phyloP scores from a whole-genome alignment of 257 asterid genomes.

The Petunia axillaris region DNA sequence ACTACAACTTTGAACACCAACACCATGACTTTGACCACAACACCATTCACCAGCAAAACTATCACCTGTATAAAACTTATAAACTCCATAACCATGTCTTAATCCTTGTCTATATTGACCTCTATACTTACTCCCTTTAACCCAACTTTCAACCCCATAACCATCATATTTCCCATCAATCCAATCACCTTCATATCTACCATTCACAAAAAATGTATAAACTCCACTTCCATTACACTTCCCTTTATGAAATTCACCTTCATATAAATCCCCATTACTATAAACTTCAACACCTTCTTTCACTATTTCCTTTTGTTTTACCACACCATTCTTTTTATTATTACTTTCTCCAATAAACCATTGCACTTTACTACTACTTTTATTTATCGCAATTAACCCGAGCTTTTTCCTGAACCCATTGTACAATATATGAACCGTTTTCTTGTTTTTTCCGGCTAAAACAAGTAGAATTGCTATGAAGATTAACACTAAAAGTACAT shows the following conservation, averaged over 20 bases:
- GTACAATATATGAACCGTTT: slow-evolving; percentile 40
- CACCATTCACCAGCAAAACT: slow-evolving; percentile 84
- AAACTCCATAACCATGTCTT: slow-evolving; percentile 84
- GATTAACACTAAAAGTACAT: slow-evolving; percentile 57
- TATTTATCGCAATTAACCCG: slow-evolving; percentile 42
- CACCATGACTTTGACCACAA: slow-evolving; percentile 87
- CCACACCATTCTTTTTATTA: background rate
- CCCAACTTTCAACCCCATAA: slow-evolving; percentile 89
- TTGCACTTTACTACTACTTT: slow-evolving; percentile 59
- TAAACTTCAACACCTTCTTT: slow-evolving; percentile 83
- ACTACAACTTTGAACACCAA: slow-evolving; percentile 81
- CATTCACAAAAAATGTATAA: slow-evolving; percentile 65
- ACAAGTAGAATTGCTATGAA: slow-evolving; percentile 65
- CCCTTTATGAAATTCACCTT: slow-evolving; percentile 91
- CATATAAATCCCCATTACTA: slow-evolving; percentile 86
- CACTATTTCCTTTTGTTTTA: slow-evolving; percentile 49
- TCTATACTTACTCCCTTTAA: slow-evolving; percentile 76
- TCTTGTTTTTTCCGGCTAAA: slow-evolving; percentile 53
- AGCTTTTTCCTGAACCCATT: slow-evolving; percentile 43
- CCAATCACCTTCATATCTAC: slow-evolving; percentile 96
- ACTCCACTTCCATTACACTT: slow-evolving; percentile 93
- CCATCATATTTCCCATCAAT: slow-evolving; percentile 89
- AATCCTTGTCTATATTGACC: slow-evolving; percentile 86
- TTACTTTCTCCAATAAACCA: slow-evolving; percentile 76
- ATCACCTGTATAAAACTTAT: slow-evolving; percentile 82